Percentiles rank a stretch among this genome's conserved stretches.
Conservation (phyloP, 2,329 filamentous ascomycete genomes). For the Arthrobotrys entomopaga region DNA sequence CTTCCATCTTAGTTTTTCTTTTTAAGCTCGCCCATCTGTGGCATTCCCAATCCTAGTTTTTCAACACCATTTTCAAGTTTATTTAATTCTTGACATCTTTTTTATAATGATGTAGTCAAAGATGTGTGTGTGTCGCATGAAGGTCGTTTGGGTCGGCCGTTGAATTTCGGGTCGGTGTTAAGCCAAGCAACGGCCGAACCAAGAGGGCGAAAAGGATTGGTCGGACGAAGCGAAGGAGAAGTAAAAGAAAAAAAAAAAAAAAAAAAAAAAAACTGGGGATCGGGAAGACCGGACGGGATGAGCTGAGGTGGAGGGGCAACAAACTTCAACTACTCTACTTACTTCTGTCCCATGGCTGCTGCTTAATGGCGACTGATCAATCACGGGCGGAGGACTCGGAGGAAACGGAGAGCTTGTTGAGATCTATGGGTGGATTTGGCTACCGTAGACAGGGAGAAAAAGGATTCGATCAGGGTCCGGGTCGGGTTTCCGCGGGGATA, state of each 20-base stretch:
- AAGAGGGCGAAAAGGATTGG: not conserved
- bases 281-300: not conserved
- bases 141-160: not conserved
- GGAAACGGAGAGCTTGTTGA: slow-evolving; percentile 1
- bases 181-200: slow-evolving; percentile 4
- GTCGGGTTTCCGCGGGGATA: not conserved
- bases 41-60: not conserved
- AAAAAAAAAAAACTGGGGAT: slow-evolving; percentile 45
- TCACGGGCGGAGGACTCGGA: slow-evolving; percentile 19
- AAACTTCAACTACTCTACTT: slow-evolving; percentile 21
- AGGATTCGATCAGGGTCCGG: not conserved
- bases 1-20: not conserved
- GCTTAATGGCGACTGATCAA: too few relatives aligned
- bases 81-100: not conserved
- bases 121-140: too few relatives aligned
- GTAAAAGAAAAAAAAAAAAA: slow-evolving; percentile 50
- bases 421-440: not conserved
- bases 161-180: slow-evolving; percentile 20
- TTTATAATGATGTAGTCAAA: too few relatives aligned
- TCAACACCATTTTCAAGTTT: not conserved
- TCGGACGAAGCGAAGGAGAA: slow-evolving; percentile 4
- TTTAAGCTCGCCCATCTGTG: not conserved
- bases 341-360: slow-evolving; percentile 48
- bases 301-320: slow-evolving; percentile 23
- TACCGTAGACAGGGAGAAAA: not conserved